Base-by-base conservation (phyloP, 2,329 filamentous ascomycete genomes). In the Microdochium bolleyi region DNA sequence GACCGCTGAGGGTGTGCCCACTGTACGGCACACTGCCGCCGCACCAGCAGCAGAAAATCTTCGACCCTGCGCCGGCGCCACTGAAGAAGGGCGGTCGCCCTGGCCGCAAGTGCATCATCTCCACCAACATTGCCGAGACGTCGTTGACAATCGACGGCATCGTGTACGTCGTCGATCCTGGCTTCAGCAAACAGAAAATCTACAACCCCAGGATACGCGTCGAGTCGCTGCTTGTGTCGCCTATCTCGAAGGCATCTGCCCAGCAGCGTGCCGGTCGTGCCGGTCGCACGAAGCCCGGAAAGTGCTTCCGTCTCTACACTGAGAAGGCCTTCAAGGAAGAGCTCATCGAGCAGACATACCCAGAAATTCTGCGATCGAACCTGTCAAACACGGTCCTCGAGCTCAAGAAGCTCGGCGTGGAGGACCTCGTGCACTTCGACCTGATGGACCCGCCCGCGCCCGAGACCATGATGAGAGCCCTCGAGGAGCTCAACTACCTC, bases 181-280 rank as follows among this genome's bases (percentile, higher is more conserved):
- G 94, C 34, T 99, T 99, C 76, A 96, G 91, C 74, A 99, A 99
- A 75, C 94, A 99, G 66, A 99, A 97, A 73, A 94, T 97, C 57
- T 99, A 97, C 77, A 97, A 99, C 70, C 92, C 94, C 22, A 85
- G 94, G 56, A 95, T 96, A 62, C 85, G 94, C 69, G 92, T 99
- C 58, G 94, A 99, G 72, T 97, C 94, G 1, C 80, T 99, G 8
- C 78, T 99, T n/a, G 92, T 99, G 4, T 96, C 94, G 2, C 92
- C 94, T 22, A 97, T 99, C 61, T 97, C 92, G 54, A 97, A 96
- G 70, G 94, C 94, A 24, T 97, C 94, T 1, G 94, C 95, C 10
- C 90, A 96, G 68, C 94, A 99, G 73, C 82, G 95, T 69, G 95
- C 95, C 57, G 95, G 95, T 87, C 92, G 94, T 90, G 94, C 94